Evolutionary conservation across 495 filamentous ascomycete genomes (phyloP).

Genomic region (Glonium stellatum): DNA sequence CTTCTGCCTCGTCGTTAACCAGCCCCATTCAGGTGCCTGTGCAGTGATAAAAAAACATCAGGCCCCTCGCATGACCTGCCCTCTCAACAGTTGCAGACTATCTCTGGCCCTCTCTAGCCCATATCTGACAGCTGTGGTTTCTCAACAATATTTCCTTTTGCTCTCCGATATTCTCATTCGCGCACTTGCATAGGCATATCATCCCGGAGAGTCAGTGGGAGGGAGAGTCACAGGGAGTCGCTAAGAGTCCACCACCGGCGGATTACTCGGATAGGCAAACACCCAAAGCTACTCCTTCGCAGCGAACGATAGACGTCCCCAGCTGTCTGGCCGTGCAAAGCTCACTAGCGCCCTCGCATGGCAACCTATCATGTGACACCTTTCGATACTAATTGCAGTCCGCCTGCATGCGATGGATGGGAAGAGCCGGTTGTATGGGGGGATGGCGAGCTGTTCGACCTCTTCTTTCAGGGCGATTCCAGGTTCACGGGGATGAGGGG

Average conservation of each 20-base stretch:
- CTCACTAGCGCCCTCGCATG: slow-evolving; percentile 6
- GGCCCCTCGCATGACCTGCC: not conserved
- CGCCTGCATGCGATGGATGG: slow-evolving; percentile 11
- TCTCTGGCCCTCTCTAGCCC: not conserved
- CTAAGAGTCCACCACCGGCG: too few relatives aligned
- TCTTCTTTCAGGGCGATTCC: slow-evolving; percentile 22
- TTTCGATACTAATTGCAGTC: slow-evolving; percentile 1
- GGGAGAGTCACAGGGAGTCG: too few relatives aligned
- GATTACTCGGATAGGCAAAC: too few relatives aligned
- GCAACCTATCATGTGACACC: slow-evolving; percentile 7
- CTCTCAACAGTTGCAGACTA: not conserved
- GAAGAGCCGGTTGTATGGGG: slow-evolving; percentile 15
- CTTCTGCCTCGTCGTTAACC: not conserved
- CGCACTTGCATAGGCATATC: not conserved
- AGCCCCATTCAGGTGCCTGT: not conserved
- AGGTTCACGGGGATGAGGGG: slow-evolving; percentile 6
- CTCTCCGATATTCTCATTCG: not conserved
- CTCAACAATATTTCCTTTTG: not conserved
- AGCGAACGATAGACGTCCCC: too few relatives aligned
- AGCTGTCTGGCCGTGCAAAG: too few relatives aligned
- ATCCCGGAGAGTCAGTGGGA: too few relatives aligned
- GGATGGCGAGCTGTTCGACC: slow-evolving; percentile 20
- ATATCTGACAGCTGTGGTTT: not conserved
- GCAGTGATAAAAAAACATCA: not conserved
- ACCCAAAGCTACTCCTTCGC: too few relatives aligned